Percentiles rank a stretch among this genome's conserved stretches.
Conservation (phyloP, 2,329 filamentous ascomycete genomes). For the Aspergillus tanneri region DNA sequence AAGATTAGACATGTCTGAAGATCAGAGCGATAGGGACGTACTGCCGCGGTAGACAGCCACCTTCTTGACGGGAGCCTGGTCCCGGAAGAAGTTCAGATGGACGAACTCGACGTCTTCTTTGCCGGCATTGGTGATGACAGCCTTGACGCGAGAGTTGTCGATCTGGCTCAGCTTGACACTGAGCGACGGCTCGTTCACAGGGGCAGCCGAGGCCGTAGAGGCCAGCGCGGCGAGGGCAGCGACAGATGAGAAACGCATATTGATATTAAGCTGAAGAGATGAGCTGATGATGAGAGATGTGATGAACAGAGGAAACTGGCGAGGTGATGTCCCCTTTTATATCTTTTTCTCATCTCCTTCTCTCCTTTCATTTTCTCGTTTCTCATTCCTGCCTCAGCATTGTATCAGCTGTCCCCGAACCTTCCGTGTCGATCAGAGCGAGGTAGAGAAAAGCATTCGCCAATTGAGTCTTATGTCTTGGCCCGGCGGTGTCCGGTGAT, state of each 20-base stretch:
- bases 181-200: constrained; percentile 15
- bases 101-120: constrained; percentile 34
- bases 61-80: constrained; percentile 37
- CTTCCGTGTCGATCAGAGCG: no score
- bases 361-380: no score
- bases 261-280: neutral
- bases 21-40: constrained; percentile 23
- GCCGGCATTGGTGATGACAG: constrained; percentile 38
- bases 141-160: constrained; percentile 37
- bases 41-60: constrained; percentile 34
- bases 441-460: no score
- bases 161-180: constrained; percentile 34
- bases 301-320: neutral
- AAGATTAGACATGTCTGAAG: neutral
- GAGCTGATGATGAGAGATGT: neutral
- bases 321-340: no score
- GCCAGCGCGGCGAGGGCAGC: neutral
- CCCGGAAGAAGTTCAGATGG: constrained; percentile 39
- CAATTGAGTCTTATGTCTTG: no score
- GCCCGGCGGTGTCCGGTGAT: no score
- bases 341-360: no score
- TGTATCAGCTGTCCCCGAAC: no score
- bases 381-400: no score
- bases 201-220: neutral
- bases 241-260: neutral